Base-by-base conservation (phyloP, 1,284 basidiomycete species). In the Cutaneotrichosporon sp. region DNA sequence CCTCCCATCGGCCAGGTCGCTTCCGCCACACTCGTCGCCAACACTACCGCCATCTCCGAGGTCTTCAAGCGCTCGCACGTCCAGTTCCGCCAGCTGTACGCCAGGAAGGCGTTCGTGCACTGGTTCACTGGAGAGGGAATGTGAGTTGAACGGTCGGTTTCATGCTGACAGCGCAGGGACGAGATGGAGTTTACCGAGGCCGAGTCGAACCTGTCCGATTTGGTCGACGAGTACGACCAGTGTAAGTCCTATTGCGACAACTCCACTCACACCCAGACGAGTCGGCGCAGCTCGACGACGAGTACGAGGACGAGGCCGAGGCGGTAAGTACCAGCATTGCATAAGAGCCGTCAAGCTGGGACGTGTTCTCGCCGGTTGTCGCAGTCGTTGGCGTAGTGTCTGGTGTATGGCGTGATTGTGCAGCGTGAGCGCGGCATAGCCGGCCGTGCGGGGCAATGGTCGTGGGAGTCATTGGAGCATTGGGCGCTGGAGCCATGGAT, bases 121-220 rank as follows among this genome's bases (percentile, higher is more conserved):
- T 92, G 90, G 69, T 31, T 9, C 29, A 14, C n/a, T n/a, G n/a
- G n/a, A n/a, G n/a, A n/a, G n/a, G n/a, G n/a, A n/a, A n/a, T n/a
- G n/a, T n/a, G n/a, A n/a, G n/a, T n/a, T n/a, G n/a, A n/a, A n/a
- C n/a, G n/a, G n/a, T n/a, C n/a, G n/a, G n/a, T n/a, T n/a, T n/a
- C n/a, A n/a, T n/a, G n/a, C n/a, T n/a, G n/a, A n/a, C n/a, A 92
- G 72, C 90, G 90, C 49, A 91, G 91, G 90, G 88, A 90, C 70
- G 74, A 83, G 45, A 86, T 92, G 87, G 91, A 94, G 75, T 93
- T 96, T 75, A 84, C 87, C 2, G 90, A 94, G 54, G 71, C 71
- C 44, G 68, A 75, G 46, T 64, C 63, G 45, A 74, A 74, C 62
- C 59, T 75, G 57, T 57, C 64, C 20, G 74, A 74, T 57, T 56